phyloP scores from a whole-genome alignment of 345 rosid genomes.

The Camelina sativa region DNA sequence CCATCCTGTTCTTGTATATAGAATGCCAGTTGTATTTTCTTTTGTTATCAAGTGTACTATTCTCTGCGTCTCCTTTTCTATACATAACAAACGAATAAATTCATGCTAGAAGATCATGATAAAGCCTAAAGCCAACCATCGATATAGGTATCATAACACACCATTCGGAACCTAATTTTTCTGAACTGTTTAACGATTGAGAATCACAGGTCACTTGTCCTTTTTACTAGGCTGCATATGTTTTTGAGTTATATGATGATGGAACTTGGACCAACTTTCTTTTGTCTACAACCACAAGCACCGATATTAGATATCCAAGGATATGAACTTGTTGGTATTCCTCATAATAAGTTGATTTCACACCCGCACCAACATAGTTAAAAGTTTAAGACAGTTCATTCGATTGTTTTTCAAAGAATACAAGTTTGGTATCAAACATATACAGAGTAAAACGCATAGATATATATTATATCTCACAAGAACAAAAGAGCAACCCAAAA shows the following conservation, averaged over 20 bases:
- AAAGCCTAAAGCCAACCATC: background rate
- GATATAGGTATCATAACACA: background rate
- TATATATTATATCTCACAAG: slow-evolving; percentile 40
- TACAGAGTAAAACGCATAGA: slow-evolving; percentile 38
- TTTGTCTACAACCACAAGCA: too few relatives aligned
- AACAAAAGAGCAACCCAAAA: slow-evolving; percentile 32
- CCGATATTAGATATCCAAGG: too few relatives aligned
- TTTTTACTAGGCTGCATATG: too few relatives aligned
- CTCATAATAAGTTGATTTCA: background rate
- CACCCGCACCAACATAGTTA: background rate
- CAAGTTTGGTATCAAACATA: slow-evolving; percentile 43
- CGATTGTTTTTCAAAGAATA: slow-evolving; percentile 34
- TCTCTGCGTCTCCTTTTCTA: background rate
- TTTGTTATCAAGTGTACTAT: background rate
- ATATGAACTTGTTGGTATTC: background rate
- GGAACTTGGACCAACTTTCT: too few relatives aligned
- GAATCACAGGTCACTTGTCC: too few relatives aligned
- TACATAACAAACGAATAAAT: background rate
- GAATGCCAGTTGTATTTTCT: background rate
- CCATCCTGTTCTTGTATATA: background rate
- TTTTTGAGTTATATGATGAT: too few relatives aligned
- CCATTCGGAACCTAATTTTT: background rate
- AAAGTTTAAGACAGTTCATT: slow-evolving; percentile 25
- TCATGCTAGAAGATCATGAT: background rate
- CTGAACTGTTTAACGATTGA: background rate